phyloP scores from a whole-genome alignment of 208 protist genomes.

The Trypanosoma scelopori region DNA sequence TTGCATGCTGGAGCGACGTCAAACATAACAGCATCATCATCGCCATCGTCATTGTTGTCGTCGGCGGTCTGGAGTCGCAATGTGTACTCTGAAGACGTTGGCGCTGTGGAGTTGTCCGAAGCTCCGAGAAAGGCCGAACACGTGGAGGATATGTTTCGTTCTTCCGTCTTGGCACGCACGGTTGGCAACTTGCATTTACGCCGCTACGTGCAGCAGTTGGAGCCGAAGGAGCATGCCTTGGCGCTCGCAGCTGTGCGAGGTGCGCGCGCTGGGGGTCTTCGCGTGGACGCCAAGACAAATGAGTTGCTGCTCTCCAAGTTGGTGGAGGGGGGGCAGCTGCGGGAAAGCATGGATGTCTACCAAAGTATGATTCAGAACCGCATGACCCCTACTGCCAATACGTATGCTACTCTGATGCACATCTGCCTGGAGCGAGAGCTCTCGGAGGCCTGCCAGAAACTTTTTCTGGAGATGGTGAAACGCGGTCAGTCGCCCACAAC shows the following conservation, averaged over 20 bases:
- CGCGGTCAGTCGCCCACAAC: conserved; percentile 55
- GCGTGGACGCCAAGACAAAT: conserved; percentile 54
- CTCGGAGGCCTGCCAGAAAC: conserved; percentile 50
- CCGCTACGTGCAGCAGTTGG: conserved; percentile 58
- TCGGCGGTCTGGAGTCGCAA: neutral
- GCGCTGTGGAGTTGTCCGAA: conserved; percentile 8
- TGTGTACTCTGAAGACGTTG: neutral
- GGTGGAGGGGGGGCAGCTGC: conserved; percentile 67
- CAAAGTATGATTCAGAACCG: conserved; percentile 52
- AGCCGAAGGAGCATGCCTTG: conserved; percentile 47
- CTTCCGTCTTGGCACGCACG: conserved; percentile 70
- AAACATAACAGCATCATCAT: no score
- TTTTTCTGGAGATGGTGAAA: conserved; percentile 74
- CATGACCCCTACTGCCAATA: conserved; percentile 65
- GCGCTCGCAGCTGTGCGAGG: conserved; percentile 70
- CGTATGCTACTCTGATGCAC: conserved; percentile 77
- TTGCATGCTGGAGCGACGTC: no score
- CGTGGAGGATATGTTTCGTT: conserved; percentile 57
- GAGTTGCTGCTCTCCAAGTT: conserved; percentile 64
- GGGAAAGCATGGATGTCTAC: conserved; percentile 78
- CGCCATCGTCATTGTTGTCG: neutral
- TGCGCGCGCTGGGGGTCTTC: conserved; percentile 54
- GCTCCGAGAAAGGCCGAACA: conserved; percentile 31
- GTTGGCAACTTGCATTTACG: conserved; percentile 80
- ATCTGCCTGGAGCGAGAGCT: conserved; percentile 74